Evolutionary conservation across 345 rosid genomes (phyloP).

Genomic region (Corchorus capsularis): DNA sequence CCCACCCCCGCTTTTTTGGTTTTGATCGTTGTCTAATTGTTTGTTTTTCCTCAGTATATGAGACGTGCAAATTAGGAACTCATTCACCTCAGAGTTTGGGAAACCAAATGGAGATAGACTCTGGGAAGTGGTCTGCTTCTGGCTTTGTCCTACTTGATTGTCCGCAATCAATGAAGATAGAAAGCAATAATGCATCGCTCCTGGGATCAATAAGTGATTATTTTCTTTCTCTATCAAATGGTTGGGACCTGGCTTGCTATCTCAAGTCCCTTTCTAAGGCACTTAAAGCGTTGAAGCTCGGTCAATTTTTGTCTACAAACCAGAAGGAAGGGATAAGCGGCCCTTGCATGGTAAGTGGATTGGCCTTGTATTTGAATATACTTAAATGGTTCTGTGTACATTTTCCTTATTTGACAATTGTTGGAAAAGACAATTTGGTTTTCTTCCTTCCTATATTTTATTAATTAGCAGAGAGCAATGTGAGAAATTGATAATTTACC

Average conservation of each 20-base stretch:
- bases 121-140: constrained; percentile 65
- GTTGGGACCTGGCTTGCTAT: constrained; percentile 96
- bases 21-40: constrained; percentile 8
- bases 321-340: constrained; percentile 85
- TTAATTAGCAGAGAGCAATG: neutral
- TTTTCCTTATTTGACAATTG: neutral
- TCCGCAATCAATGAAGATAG: constrained; percentile 98
- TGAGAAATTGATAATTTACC: neutral
- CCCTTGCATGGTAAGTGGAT: constrained; percentile 71
- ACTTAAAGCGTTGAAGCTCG: constrained; percentile 77
- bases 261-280: constrained; percentile 93
- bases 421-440: neutral
- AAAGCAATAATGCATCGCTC: constrained; percentile 86
- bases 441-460: neutral
- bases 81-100: constrained; percentile 83
- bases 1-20: neutral
- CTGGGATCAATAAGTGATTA: constrained; percentile 98
- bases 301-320: constrained; percentile 53
- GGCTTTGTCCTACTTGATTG: constrained; percentile 94
- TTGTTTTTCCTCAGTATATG: constrained; percentile 64
- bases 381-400: neutral
- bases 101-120: constrained; percentile 81
- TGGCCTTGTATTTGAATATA: neutral
- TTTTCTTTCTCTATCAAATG: constrained; percentile 94
- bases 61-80: constrained; percentile 90